A percentile compares a stretch with the other conserved stretches of the same genome.
phyloP scores from a whole-genome alignment of 2,329 filamentous ascomycete species.

The Epichloe brachyelytri region DNA sequence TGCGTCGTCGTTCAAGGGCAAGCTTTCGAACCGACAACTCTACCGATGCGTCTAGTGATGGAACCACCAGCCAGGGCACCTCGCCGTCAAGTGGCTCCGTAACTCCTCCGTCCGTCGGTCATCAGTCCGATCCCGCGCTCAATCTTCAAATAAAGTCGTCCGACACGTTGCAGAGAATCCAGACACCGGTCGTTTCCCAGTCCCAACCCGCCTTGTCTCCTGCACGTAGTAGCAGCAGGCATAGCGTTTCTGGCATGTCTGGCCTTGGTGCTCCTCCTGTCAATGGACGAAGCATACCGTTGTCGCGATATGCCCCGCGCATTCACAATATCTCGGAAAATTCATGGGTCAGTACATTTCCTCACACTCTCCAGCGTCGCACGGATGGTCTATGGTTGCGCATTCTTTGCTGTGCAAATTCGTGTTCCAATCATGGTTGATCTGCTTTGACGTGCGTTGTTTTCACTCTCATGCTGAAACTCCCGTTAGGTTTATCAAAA shows the following conservation, averaged over 20 bases:
- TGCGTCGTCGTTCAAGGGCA: conserved; percentile 63
- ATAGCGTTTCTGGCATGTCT: conserved; percentile 52
- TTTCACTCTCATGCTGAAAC: conserved; percentile 10
- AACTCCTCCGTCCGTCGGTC: conserved; percentile 62
- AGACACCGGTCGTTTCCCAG: conserved; percentile 9
- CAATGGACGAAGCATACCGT: conserved; percentile 44
- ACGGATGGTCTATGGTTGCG: neutral
- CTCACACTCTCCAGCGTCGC: neutral
- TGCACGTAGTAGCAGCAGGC: conserved; percentile 36
- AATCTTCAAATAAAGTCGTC: conserved; percentile 45
- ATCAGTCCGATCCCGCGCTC: conserved; percentile 51
- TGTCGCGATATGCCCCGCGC: conserved; percentile 69
- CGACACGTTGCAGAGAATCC: conserved; percentile 8
- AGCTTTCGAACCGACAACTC: conserved; percentile 57
- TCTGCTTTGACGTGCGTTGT: neutral
- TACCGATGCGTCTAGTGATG: conserved; percentile 49
- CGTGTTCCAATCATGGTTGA: neutral
- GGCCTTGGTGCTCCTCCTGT: conserved; percentile 43
- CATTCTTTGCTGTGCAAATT: neutral
- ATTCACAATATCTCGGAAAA: conserved; percentile 69
- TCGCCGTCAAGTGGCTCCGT: conserved; percentile 55
- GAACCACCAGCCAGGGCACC: conserved; percentile 42
- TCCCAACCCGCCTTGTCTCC: conserved; percentile 26
- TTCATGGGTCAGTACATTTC: conserved; percentile 56
- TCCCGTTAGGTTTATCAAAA: conserved; percentile 75